Conservation (phyloP, 306 rosid genomes). For the Lithocarpus polystachyus region DNA sequence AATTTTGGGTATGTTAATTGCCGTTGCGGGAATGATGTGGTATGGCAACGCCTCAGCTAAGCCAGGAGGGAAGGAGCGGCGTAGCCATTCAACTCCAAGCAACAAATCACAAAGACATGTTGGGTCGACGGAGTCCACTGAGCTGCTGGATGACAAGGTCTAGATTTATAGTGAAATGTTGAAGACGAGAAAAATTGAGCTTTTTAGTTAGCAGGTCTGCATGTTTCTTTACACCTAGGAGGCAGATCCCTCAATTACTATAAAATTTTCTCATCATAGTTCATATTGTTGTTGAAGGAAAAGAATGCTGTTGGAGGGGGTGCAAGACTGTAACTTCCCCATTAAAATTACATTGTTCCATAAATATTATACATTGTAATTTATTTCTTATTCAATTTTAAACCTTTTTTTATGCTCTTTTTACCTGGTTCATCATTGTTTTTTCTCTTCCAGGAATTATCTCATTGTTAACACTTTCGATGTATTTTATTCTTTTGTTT, state of each 20-base stretch:
- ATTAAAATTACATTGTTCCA: slow-evolving; percentile 23
- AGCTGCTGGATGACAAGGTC: slow-evolving; percentile 41
- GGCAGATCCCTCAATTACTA: slow-evolving; percentile 31
- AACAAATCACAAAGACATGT: slow-evolving; percentile 43
- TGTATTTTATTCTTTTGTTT: neutral
- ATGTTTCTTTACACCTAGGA: slow-evolving; percentile 28
- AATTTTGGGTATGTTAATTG: slow-evolving; percentile 62
- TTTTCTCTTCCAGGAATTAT: too few species aligned
- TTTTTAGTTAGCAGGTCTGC: slow-evolving; percentile 34
- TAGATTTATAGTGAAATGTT: slow-evolving; percentile 22
- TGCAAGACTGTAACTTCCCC: slow-evolving; percentile 12
- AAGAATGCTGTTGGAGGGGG: slow-evolving; percentile 15
- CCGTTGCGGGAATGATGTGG: slow-evolving; percentile 76
- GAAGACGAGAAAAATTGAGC: slow-evolving; percentile 8
- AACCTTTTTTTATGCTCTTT: neutral
- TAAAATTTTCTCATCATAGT: slow-evolving; percentile 17
- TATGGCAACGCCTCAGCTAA: slow-evolving; percentile 75
- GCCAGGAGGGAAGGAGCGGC: slow-evolving; percentile 77
- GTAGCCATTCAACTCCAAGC: slow-evolving; percentile 26
- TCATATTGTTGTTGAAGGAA: slow-evolving; percentile 23
- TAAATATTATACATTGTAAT: slow-evolving; percentile 25
- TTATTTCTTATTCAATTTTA: slow-evolving; percentile 13
- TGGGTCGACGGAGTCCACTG: slow-evolving; percentile 40
- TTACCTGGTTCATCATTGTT: neutral
- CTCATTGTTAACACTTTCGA: neutral